Conservation (phyloP, 768 basidiomycete species). For the Podaxis carcinomalis region DNA sequence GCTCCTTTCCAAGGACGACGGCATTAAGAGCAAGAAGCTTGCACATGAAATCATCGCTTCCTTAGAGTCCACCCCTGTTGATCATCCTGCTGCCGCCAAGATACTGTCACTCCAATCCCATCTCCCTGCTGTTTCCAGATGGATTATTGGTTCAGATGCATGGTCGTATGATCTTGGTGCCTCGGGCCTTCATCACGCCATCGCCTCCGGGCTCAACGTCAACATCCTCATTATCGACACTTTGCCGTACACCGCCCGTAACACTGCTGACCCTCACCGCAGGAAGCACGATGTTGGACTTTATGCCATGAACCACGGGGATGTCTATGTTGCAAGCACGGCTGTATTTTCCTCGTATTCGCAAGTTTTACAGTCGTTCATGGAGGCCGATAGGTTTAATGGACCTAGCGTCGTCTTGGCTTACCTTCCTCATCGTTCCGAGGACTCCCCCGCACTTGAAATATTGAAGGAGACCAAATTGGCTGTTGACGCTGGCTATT, state of each 20-base stretch:
- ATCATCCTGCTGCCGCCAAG: slow-evolving; percentile 43
- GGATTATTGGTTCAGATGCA: slow-evolving; percentile 98
- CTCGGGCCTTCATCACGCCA: slow-evolving; percentile 91
- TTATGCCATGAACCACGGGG: slow-evolving; percentile 98
- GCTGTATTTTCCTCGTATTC: slow-evolving; percentile 96
- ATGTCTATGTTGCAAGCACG: slow-evolving; percentile 92
- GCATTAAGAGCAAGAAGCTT: slow-evolving; percentile 51
- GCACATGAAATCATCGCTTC: slow-evolving; percentile 52
- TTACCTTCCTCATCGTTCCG: slow-evolving; percentile 85
- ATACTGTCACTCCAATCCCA: slow-evolving; percentile 58
- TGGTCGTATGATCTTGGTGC: slow-evolving; percentile 98
- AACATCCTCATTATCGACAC: slow-evolving; percentile 97
- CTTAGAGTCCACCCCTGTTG: slow-evolving; percentile 37
- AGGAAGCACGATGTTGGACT: slow-evolving; percentile 95
- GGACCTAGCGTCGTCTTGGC: slow-evolving; percentile 93
- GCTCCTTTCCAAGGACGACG: slow-evolving; percentile 73
- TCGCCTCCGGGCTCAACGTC: slow-evolving; percentile 86
- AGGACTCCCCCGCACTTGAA: slow-evolving; percentile 76
- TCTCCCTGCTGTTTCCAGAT: slow-evolving; percentile 70
- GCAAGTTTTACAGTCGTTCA: slow-evolving; percentile 86
- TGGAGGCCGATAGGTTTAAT: slow-evolving; percentile 85
- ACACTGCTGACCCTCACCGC: slow-evolving; percentile 61
- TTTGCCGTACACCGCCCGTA: slow-evolving; percentile 79
- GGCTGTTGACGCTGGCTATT: slow-evolving; percentile 93
- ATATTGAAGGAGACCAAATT: slow-evolving; percentile 97